Evolutionary conservation across 1,284 basidiomycete genomes (phyloP).

Genomic region (Heliocybe sulcata): DNA sequence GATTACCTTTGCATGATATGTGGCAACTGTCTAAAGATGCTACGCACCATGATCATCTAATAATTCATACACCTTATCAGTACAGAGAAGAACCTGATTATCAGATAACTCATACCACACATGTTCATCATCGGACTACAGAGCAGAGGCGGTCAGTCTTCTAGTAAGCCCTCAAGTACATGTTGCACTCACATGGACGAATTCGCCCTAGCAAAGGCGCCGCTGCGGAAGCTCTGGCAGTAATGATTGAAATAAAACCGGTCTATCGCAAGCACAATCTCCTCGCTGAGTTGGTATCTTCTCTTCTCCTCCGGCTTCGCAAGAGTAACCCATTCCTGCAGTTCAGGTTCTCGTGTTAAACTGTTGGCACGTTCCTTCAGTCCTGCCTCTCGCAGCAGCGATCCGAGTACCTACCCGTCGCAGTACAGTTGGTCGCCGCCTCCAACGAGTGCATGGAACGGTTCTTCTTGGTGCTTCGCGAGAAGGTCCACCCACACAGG

Average conservation of each 20-base stretch:
- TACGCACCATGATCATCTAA: slow-evolving; percentile 69
- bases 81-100: neutral
- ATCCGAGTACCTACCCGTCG: slow-evolving; percentile 41
- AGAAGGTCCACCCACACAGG: slow-evolving; percentile 93
- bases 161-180: neutral
- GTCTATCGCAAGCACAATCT: slow-evolving; percentile 79
- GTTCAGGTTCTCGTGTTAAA: slow-evolving; percentile 65
- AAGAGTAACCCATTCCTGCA: slow-evolving; percentile 79
- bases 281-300: slow-evolving; percentile 56
- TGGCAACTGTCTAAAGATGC: neutral
- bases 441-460: slow-evolving; percentile 83
- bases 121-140: slow-evolving; percentile 58
- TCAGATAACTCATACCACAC: slow-evolving; percentile 31
- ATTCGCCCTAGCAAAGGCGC: slow-evolving; percentile 90
- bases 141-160: slow-evolving; percentile 1
- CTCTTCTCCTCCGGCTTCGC: slow-evolving; percentile 61
- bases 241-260: slow-evolving; percentile 90
- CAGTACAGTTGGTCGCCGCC: slow-evolving; percentile 86
- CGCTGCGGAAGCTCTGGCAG: slow-evolving; percentile 78
- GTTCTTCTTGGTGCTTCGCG: slow-evolving; percentile 67
- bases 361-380: slow-evolving; percentile 22
- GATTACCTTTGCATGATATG: neutral
- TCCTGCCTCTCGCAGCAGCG: neutral
- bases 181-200: slow-evolving; percentile 71
- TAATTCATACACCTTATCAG: neutral